Evolutionary conservation across 257 asterid genomes (phyloP).

Genomic region (Scutellaria barbata): DNA sequence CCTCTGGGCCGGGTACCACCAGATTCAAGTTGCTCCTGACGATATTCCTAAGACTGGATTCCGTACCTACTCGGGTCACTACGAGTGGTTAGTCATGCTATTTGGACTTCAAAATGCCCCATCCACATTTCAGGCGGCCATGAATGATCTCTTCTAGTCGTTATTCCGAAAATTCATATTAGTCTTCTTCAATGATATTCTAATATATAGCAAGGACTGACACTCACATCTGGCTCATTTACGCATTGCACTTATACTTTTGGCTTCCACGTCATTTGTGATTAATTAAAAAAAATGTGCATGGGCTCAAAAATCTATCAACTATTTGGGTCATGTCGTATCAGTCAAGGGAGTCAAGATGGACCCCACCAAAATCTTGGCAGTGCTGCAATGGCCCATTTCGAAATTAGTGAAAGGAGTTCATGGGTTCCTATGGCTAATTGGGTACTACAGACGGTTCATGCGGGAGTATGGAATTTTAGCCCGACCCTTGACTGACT

Average conservation of each 20-base stretch:
- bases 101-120: background rate
- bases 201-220: background rate
- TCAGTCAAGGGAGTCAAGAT: background rate
- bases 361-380: background rate
- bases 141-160: background rate
- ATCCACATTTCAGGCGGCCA: background rate
- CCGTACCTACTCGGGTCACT: too few species aligned
- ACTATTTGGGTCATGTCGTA: background rate
- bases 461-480: background rate
- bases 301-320: background rate
- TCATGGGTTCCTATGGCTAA: background rate
- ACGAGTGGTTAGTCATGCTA: too few species aligned
- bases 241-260: background rate
- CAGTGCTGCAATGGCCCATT: background rate
- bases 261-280: background rate
- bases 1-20: background rate
- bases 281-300: too few species aligned
- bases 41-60: too few species aligned
- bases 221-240: background rate
- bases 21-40: background rate
- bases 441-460: background rate
- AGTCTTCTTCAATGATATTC: too few species aligned
- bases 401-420: background rate
- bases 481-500: background rate
- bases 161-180: background rate